Evolutionary conservation across 805 yeast genomes (phyloP), one percentile per base, ranked within the genome.

Genomic region (Nakazawaea populi): DNA sequence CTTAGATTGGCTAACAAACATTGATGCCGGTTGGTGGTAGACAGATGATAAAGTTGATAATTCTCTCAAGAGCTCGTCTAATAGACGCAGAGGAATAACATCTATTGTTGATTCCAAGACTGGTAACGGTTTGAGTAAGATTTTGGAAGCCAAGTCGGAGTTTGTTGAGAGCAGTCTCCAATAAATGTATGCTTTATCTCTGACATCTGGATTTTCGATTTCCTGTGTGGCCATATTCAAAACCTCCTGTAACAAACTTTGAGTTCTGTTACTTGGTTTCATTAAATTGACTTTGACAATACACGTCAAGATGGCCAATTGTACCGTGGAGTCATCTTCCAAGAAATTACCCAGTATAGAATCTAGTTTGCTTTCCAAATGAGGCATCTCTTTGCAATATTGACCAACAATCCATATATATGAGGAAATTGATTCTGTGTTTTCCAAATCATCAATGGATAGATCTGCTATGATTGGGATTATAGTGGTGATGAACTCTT

Each of bases 11-110:
- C 54, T 63, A 51, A 82, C 71, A 60, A 86, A 85, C 35, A 82
- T 73, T 18, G 80, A 71, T 5, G 87, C 81, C 10, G 97, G 96
- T 62, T 85, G 86, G 67, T 87, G 95, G 62, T 89, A 89, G 2
- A 94, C 94, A 0, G 97, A 89, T 38, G 96, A 84, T 54, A 94
- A 75, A 7, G 94, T 85, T 3, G 95, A 83, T 51, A 92, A 69
- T 62, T 92, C 96, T n/a, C 71, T 63, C 32, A 92, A 62, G 46
- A 94, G 74, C 55, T 81, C 84, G 41, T 83, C 80, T 52, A 91
- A 74, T 4, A 89, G 73, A 27, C 72, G 74, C 0, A 88, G 85
- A 40, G 89, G 82, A 60, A 91, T 85, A 18, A 75, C 67, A 41
- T 89, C 85, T 32, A 91, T 80, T 1, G 90, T 84, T 2, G 89